phyloP scores from a whole-genome alignment of 768 basidiomycete genomes.

The Lentinula sp. region DNA sequence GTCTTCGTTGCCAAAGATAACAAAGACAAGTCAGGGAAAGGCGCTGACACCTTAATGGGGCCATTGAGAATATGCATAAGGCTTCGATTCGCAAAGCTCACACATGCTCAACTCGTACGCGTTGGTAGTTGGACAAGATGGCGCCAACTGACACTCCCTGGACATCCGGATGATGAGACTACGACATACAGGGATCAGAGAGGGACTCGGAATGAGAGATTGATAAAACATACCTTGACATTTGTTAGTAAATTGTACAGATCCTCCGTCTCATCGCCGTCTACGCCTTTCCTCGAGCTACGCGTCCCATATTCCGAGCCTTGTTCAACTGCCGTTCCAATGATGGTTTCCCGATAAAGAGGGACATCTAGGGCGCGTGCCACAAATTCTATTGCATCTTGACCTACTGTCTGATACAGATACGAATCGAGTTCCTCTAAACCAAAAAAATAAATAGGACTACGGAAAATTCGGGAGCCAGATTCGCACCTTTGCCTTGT shows the following conservation, averaged over 20 bases:
- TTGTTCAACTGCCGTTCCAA: conserved; percentile 74
- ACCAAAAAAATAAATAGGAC: conserved; percentile 11
- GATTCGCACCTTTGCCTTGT: conserved; percentile 68
- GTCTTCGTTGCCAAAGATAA: conserved; percentile 93
- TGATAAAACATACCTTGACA: conserved; percentile 57
- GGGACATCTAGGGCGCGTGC: conserved; percentile 84
- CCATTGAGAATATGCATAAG: background rate
- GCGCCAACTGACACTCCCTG: conserved; percentile 91
- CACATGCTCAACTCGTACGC: conserved; percentile 98
- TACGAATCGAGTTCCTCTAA: conserved; percentile 98
- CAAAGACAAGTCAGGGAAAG: conserved; percentile 74
- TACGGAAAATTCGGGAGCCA: conserved; percentile 7
- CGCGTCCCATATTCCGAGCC: conserved; percentile 82
- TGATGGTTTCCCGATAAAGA: conserved; percentile 76
- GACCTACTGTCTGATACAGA: conserved; percentile 98
- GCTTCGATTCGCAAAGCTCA: conserved; percentile 28
- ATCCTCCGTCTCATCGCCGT: conserved; percentile 96
- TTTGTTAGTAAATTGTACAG: conserved; percentile 62
- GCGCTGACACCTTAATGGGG: conserved; percentile 59
- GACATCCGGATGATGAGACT: conserved; percentile 76
- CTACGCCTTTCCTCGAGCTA: conserved; percentile 43
- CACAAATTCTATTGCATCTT: conserved; percentile 84
- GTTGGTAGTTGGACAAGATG: conserved; percentile 95
- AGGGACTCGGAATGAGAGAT: background rate
- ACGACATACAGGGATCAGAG: conserved; percentile 6